Conservation (phyloP, 257 asterid genomes). For the Solanum chmielewskii region DNA sequence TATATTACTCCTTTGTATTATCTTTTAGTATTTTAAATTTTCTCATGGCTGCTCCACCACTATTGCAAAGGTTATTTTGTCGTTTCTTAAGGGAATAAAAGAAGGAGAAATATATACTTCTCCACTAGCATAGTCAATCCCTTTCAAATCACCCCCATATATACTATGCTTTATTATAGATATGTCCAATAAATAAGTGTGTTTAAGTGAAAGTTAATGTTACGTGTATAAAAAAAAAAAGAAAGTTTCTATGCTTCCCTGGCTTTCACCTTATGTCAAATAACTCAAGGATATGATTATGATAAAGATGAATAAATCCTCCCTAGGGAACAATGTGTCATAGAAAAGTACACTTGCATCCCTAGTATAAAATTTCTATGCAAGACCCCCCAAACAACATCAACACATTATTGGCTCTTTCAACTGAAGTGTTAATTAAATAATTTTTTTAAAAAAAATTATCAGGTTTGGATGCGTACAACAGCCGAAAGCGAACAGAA, state of each 20-base stretch:
- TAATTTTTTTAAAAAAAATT: no score
- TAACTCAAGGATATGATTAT: neutral
- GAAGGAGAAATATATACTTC: neutral
- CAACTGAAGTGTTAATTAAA: neutral
- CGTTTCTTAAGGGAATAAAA: neutral
- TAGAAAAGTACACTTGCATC: neutral
- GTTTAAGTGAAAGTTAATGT: no score
- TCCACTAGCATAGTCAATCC: neutral
- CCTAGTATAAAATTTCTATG: neutral
- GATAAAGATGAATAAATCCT: neutral
- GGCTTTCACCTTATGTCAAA: neutral
- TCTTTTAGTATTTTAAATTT: neutral
- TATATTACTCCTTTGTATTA: neutral
- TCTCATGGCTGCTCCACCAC: no score
- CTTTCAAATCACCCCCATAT: no score
- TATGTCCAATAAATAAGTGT: no score
- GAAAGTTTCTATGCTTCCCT: neutral
- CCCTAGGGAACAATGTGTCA: neutral
- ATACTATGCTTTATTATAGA: no score
- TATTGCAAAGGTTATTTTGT: neutral
- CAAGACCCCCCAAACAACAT: neutral
- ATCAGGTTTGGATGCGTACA: neutral
- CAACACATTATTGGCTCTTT: neutral
- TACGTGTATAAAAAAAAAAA: neutral
- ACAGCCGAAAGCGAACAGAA: neutral